Evolutionary conservation across 2,329 filamentous ascomycete genomes (phyloP).

Genomic region (Monilinia vaccinii-corymbosi): DNA sequence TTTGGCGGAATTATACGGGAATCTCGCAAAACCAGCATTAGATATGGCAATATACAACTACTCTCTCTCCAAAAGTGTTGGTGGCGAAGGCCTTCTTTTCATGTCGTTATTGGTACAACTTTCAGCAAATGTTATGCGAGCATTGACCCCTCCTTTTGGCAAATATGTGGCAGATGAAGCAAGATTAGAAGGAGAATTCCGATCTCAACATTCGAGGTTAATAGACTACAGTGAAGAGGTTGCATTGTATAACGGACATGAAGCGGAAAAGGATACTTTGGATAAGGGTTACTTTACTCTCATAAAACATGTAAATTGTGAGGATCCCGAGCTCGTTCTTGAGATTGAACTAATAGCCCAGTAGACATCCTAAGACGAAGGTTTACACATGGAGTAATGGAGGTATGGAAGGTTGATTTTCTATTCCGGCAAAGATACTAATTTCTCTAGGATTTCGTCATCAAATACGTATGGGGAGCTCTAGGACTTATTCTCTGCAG

Average conservation of each 20-base stretch:
- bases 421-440: background rate
- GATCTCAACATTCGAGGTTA: constrained; percentile 86
- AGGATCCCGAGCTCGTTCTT: background rate
- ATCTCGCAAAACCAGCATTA: constrained; percentile 85
- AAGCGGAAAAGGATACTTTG: constrained; percentile 89
- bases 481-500: constrained; percentile 86
- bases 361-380: constrained; percentile 69
- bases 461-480: constrained; percentile 99
- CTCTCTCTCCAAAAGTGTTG: constrained; percentile 87
- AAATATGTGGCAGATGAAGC: constrained; percentile 98
- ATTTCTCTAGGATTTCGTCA: constrained; percentile 65
- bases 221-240: constrained; percentile 97
- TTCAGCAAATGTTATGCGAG: constrained; percentile 83
- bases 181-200: constrained; percentile 86
- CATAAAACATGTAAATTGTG: constrained; percentile 89
- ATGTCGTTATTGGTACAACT: constrained; percentile 93
- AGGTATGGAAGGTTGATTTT: constrained; percentile 32
- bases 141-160: constrained; percentile 89
- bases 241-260: constrained; percentile 82
- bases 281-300: constrained; percentile 99
- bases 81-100: constrained; percentile 87
- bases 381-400: constrained; percentile 98
- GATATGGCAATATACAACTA: constrained; percentile 98
- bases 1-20: constrained; percentile 89
- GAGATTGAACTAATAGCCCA: constrained; percentile 26